Conservation (phyloP, 345 rosid genomes). For the Melaleuca alternifolia region DNA sequence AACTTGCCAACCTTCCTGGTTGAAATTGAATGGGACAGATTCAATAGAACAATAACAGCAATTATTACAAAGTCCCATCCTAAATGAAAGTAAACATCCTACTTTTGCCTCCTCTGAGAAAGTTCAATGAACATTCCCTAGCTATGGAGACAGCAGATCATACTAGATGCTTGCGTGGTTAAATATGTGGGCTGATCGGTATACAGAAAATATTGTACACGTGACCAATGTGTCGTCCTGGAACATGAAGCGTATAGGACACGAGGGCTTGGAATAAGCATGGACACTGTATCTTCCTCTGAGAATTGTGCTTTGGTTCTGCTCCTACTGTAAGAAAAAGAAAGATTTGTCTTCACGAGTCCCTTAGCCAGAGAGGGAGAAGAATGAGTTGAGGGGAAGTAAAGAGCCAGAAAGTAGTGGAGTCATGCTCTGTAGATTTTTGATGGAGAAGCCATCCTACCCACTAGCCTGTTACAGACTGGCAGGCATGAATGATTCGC, state of each 20-base stretch:
- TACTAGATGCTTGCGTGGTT: neutral
- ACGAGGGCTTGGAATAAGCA: neutral
- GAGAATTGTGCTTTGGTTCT: neutral
- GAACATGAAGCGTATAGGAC: neutral
- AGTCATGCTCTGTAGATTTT: neutral
- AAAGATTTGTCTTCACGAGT: neutral
- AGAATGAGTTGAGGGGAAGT: conserved; percentile 2
- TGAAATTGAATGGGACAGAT: neutral
- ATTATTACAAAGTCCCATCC: neutral
- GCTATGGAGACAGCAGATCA: neutral
- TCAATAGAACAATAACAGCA: neutral
- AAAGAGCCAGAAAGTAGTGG: neutral
- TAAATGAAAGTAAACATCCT: neutral
- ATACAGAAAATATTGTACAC: neutral
- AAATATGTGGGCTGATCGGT: neutral
- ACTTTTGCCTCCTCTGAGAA: neutral
- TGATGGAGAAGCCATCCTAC: neutral
- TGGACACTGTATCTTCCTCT: neutral
- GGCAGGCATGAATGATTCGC: conserved; percentile 4
- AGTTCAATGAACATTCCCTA: neutral
- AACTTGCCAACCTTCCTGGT: neutral
- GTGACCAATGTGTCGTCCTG: neutral
- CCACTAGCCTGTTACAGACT: neutral
- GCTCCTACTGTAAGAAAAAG: neutral
- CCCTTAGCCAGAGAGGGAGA: neutral